Evolutionary conservation across 768 basidiomycete species (phyloP).

Genomic region (Suillus spraguei): DNA sequence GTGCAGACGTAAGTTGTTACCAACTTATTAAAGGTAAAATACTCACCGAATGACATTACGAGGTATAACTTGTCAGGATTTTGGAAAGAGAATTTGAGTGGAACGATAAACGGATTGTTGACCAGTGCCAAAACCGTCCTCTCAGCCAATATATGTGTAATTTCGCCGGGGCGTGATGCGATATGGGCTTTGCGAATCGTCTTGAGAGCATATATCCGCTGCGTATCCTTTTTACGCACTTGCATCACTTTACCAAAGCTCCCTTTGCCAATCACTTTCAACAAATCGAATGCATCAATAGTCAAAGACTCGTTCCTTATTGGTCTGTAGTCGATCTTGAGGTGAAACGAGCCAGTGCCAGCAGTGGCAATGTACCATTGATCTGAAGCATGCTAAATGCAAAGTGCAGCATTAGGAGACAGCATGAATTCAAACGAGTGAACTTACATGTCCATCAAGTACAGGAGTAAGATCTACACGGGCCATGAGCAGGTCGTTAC

Average conservation of each 20-base stretch:
- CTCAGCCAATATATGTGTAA: conserved; percentile 97
- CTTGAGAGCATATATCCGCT: conserved; percentile 97
- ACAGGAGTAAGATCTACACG: conserved; percentile 87
- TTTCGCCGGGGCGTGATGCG: conserved; percentile 93
- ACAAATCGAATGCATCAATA: conserved; percentile 95
- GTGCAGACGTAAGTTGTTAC: background rate
- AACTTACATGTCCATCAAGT: conserved; percentile 72
- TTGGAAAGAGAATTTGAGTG: conserved; percentile 99
- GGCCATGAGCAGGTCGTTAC: conserved; percentile 94
- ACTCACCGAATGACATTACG: conserved; percentile 92
- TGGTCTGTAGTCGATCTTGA: conserved; percentile 94
- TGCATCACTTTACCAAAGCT: conserved; percentile 99
- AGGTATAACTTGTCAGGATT: conserved; percentile 96
- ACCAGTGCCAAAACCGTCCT: conserved; percentile 95
- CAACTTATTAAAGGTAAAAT: background rate
- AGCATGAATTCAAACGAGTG: conserved; percentile 6
- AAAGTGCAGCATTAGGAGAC: conserved; percentile 15
- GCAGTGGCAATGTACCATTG: conserved; percentile 88
- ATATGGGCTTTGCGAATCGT: conserved; percentile 99
- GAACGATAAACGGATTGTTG: conserved; percentile 98
- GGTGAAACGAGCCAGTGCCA: conserved; percentile 90
- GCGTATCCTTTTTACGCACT: conserved; percentile 98
- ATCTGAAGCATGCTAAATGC: conserved; percentile 73
- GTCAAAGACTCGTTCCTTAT: conserved; percentile 81
- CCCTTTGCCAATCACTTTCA: conserved; percentile 98